Conservation (phyloP, 352 stramenopile genomes). For the Globisporangium radiosum region DNA sequence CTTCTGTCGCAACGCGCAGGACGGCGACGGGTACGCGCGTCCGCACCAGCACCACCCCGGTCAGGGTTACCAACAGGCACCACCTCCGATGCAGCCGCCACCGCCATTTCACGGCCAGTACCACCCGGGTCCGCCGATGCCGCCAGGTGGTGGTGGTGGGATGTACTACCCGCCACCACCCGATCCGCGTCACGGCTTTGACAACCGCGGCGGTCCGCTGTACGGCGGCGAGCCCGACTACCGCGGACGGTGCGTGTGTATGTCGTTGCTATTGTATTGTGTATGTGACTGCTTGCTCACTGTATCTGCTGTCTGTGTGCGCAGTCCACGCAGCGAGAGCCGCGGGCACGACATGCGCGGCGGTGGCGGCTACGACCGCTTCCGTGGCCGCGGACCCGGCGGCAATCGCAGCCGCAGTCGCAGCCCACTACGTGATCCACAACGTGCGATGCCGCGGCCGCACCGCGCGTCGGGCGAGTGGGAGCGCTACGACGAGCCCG, state of each 20-base stretch:
- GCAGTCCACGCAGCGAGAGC: conserved; percentile 19
- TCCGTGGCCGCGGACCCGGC: conserved; percentile 14
- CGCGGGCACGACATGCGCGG: conserved; percentile 13
- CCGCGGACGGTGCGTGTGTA: conserved; percentile 12
- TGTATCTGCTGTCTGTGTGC: neutral
- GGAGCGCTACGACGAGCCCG: conserved; percentile 14
- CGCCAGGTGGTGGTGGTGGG: conserved; percentile 2
- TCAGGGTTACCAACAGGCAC: neutral
- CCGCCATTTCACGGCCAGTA: conserved; percentile 5
- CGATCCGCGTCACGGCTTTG: conserved; percentile 11
- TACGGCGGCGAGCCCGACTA: conserved; percentile 12
- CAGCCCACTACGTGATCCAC: conserved; percentile 18
- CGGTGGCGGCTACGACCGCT: conserved; percentile 17
- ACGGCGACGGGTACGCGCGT: conserved; percentile 8
- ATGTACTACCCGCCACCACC: conserved; percentile 23
- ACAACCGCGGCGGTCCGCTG: conserved; percentile 6
- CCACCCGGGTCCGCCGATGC: conserved; percentile 19
- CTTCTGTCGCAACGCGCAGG: neutral
- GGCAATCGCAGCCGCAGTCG: conserved; percentile 27
- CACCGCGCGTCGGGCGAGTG: conserved; percentile 13
- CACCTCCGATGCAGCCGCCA: conserved; percentile 15
- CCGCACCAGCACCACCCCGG: conserved; percentile 11
- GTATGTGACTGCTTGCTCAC: too few species aligned
- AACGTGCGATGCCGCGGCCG: neutral
- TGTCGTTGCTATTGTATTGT: neutral